These are phyloP conservation scores for Pleurozium schreberi DNA, from an alignment of 225 moss, liverwort and hornwort genomes.

Conservation along the genomic window DNA sequence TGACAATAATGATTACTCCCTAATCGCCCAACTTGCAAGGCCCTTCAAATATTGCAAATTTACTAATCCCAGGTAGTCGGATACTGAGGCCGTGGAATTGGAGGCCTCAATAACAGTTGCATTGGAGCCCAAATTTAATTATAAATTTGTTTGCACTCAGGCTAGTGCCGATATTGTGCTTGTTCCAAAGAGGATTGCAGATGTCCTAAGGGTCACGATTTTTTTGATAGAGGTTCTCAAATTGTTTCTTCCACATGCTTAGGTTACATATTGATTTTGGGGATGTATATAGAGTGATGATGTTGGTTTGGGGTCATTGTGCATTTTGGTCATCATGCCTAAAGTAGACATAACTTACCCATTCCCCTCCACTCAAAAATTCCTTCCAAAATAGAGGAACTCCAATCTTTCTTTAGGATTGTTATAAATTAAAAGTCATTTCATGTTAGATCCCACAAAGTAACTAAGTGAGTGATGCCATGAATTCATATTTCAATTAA, in stretches of 20 bases:
- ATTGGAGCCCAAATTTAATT: no score
- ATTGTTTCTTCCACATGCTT: rapidly evolving
- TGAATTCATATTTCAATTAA: background rate
- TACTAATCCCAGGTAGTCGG: no score
- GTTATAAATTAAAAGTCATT: rapidly evolving
- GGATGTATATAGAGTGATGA: background rate
- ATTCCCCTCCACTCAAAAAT: background rate
- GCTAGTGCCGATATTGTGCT: no score
- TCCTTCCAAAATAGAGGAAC: background rate
- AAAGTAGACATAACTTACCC: background rate
- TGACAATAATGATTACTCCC: no score
- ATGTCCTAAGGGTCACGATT: no score
- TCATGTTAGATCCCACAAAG: background rate
- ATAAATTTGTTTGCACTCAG: no score
- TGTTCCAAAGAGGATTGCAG: no score
- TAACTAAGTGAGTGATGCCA: rapidly evolving
- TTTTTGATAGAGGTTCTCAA: background rate
- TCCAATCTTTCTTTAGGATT: no score
- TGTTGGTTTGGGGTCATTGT: rapidly evolving
- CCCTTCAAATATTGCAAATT: no score
- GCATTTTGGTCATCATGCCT: rapidly evolving
- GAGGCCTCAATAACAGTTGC: no score
- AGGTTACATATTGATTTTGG: background rate
- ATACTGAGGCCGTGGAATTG: no score
- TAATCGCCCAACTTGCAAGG: no score